Percentiles rank a stretch among this genome's conserved stretches.
phyloP scores from a whole-genome alignment of 257 asterid genomes.

The Nyctanthes arbortristis region DNA sequence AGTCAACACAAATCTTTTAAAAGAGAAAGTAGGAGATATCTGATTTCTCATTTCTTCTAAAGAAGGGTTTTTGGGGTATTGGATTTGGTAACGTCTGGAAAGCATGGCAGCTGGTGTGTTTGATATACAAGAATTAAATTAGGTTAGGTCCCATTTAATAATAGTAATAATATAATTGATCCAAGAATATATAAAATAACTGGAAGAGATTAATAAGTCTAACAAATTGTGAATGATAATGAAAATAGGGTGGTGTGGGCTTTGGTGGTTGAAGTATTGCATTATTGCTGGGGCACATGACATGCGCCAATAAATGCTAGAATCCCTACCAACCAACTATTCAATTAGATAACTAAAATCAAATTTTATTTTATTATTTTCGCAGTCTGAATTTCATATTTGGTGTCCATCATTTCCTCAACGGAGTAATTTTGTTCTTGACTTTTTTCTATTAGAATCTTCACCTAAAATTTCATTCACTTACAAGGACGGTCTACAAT shows the following conservation, averaged over 20 bases:
- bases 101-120: constrained; percentile 6
- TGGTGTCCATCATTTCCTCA: no score
- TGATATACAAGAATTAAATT: constrained; percentile 1
- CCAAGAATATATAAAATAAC: constrained; percentile 5
- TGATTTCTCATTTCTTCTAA: background rate
- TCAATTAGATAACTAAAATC: constrained; percentile 34
- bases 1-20: background rate
- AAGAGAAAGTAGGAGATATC: background rate
- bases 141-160: background rate
- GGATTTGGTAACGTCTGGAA: constrained; percentile 6
- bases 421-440: no score
- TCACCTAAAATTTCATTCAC: no score
- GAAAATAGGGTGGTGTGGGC: constrained; percentile 1
- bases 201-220: constrained; percentile 4
- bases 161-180: background rate
- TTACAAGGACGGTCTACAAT: no score
- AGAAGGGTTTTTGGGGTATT: background rate
- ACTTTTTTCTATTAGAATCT: no score
- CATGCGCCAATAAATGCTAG: constrained; percentile 31
- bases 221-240: background rate
- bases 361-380: background rate
- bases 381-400: no score
- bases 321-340: constrained; percentile 50
- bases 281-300: constrained; percentile 65
- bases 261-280: constrained; percentile 43